phyloP scores from a whole-genome alignment of 768 basidiomycete genomes.

The Boletus coccyginus region DNA sequence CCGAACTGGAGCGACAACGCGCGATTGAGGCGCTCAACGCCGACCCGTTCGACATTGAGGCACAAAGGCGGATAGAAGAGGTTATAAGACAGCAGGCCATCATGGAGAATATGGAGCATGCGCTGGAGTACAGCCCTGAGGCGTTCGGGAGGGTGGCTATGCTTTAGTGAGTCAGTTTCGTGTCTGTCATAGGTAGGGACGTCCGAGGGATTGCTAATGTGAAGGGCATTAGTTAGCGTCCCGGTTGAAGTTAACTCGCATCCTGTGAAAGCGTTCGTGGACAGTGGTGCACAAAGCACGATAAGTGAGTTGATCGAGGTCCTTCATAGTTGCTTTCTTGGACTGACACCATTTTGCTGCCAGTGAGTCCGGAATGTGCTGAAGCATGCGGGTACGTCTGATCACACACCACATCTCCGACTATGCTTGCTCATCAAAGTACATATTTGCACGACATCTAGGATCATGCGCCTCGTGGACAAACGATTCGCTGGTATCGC shows the following conservation, averaged over 20 bases:
- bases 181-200: neutral
- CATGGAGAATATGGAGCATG: conserved; percentile 90
- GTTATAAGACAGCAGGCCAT: conserved; percentile 87
- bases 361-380: conserved; percentile 91
- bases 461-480: conserved; percentile 93
- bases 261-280: conserved; percentile 94
- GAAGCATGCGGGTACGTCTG: conserved; percentile 79
- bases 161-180: conserved; percentile 76
- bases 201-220: conserved; percentile 12
- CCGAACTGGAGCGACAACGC: conserved; percentile 55
- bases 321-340: neutral
- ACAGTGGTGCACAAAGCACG: conserved; percentile 95
- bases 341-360: neutral
- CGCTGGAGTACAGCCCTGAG: conserved; percentile 91
- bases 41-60: conserved; percentile 90
- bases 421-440: neutral
- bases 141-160: conserved; percentile 92
- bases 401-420: neutral
- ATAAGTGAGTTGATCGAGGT: conserved; percentile 64
- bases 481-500: conserved; percentile 86
- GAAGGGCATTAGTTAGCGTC: conserved; percentile 50
- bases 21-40: conserved; percentile 73
- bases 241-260: conserved; percentile 89
- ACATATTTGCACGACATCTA: conserved; percentile 25
- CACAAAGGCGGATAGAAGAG: conserved; percentile 92